Base-by-base conservation (phyloP, 306 rosid genomes). In the Nissolia schottii region DNA sequence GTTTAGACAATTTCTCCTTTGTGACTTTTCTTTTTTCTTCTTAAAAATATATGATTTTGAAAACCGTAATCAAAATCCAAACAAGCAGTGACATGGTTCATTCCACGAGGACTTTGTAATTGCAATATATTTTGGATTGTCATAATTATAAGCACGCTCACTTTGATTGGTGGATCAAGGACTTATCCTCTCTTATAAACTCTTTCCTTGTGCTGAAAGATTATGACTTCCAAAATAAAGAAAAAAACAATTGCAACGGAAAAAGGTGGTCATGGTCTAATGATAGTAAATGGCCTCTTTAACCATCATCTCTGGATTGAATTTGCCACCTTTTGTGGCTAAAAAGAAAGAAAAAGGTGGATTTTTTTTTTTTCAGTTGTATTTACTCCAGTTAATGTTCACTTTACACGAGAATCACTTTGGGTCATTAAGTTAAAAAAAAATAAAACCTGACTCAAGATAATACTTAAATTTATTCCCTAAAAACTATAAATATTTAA, bases 261-360 rank as follows among this genome's bases (percentile, higher is more conserved):
- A 75, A n/a, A 75, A 38, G 49, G 7, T 64, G 54, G 51, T 38
- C 66, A 51, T 31, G 27, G 59, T 66, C 58, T 46, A 24, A 29
- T 43, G 61, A 75, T 75, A 74, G 16, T 35, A 20, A 31, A 23
- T 18, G 28, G 28, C 40, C 32, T 46, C 59, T 9, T 32, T 45
- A 37, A 29, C 6, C n/a, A 31, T 28, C 25, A 11, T 40, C 22
- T 16, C 4, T 40, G n/a, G 34, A 71, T 64, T 3, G 68, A 58
- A 45, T 43, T 71, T 58, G 62, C 49, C 22, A 56, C 57, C 48
- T 5, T 16, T 28, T 71, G n/a, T 41, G 14, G 58, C 45, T 9
- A 71, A 41, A 16, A 57, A 16, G 5, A 11, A 55, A 48, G 2
- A 29, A 40, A 1, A 5, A 14, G 16, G 3, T 11, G 38, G 43